Conservation (phyloP, 768 basidiomycete species). For the Phanerochaete carnosa region DNA sequence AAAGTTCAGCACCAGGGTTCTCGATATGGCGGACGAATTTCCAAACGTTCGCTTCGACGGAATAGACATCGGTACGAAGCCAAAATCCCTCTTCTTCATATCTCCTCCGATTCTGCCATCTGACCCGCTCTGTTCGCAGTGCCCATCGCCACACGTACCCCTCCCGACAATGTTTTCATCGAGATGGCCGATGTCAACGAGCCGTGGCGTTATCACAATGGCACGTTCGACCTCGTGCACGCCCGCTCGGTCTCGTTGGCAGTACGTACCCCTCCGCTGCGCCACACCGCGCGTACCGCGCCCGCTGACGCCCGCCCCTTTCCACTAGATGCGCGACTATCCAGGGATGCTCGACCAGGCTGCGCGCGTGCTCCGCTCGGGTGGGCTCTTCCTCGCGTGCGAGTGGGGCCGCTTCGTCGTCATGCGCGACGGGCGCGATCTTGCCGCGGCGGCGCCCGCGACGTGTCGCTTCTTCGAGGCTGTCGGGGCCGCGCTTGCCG, state of each 20-base stretch:
- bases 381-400: constrained; percentile 66
- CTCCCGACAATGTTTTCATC: constrained; percentile 58
- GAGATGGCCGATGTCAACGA: constrained; percentile 63
- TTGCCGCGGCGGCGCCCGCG: constrained; percentile 14
- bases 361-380: constrained; percentile 60
- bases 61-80: constrained; percentile 67
- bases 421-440: constrained; percentile 28
- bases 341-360: constrained; percentile 51
- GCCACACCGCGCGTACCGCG: constrained; percentile 2
- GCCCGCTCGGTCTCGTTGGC: constrained; percentile 58
- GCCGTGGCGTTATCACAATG: constrained; percentile 46
- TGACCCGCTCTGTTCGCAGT: constrained; percentile 36
- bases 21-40: constrained; percentile 70
- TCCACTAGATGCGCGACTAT: constrained; percentile 58
- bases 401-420: constrained; percentile 51
- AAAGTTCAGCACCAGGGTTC: constrained; percentile 45
- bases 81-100: constrained; percentile 6
- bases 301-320: neutral
- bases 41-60: constrained; percentile 65
- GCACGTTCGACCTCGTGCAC: constrained; percentile 66
- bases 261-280: constrained; percentile 37
- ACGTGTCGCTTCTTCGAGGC: constrained; percentile 32
- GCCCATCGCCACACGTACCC: constrained; percentile 66
- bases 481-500: constrained; percentile 34
- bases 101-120: neutral